A percentile compares a stretch with the other conserved stretches of the same genome.
These are phyloP conservation scores for Beauveria pseudobassiana DNA, from an alignment of 2,329 filamentous ascomycete species.

Conservation along the genomic window DNA sequence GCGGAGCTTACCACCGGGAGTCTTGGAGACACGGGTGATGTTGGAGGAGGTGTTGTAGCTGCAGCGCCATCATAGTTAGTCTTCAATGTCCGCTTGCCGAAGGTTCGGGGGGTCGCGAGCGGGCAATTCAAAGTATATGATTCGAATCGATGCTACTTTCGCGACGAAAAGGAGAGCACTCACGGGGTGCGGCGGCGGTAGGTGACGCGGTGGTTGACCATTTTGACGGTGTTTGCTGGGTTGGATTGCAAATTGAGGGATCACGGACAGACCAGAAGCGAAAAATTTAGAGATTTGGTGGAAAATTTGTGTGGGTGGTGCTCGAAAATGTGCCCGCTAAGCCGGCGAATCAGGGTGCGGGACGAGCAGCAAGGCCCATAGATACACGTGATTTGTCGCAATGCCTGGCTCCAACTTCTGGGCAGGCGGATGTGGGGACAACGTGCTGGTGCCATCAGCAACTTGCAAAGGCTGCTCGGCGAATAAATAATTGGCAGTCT, in stretches of 20 bases:
- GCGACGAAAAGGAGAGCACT: constrained; percentile 30
- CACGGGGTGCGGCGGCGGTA: constrained; percentile 77
- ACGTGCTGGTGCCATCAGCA: not conserved
- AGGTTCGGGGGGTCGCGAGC: constrained; percentile 2
- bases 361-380: constrained; percentile 11
- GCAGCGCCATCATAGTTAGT: constrained; percentile 17
- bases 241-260: constrained; percentile 23
- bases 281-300: constrained; percentile 35
- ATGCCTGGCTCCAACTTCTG: not conserved
- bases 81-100: constrained; percentile 1
- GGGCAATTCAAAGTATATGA: constrained; percentile 13
- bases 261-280: constrained; percentile 25
- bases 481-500: no score
- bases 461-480: not conserved
- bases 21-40: constrained; percentile 93
- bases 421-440: not conserved
- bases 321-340: constrained; percentile 30
- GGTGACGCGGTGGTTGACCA: constrained; percentile 53
- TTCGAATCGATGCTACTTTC: constrained; percentile 7
- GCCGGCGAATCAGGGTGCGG: constrained; percentile 27
- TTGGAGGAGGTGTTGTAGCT: constrained; percentile 99
- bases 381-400: constrained; percentile 10
- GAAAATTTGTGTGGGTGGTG: constrained; percentile 36
- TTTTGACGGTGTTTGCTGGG: constrained; percentile 42
- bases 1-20: constrained; percentile 89